Evolutionary conservation across 169 alveolate genomes (phyloP).

Genomic region (Miamiensis avidus): DNA sequence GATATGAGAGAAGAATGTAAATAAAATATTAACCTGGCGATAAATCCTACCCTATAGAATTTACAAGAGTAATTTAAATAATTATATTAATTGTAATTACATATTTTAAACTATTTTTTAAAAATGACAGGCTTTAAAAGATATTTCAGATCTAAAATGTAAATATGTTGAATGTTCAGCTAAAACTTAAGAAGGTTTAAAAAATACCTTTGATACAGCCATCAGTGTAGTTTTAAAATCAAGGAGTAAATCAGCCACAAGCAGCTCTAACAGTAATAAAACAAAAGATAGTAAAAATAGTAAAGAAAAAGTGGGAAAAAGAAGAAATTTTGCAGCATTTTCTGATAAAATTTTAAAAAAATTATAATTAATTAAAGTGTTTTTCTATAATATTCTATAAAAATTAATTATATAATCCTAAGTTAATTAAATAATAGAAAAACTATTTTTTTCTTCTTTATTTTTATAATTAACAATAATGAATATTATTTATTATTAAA

Average conservation of each 20-base stretch:
- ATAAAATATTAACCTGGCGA: constrained; percentile 18
- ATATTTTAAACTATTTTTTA: no score
- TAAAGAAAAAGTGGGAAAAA: neutral
- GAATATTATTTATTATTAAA: no score
- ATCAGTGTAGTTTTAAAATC: constrained; percentile 18
- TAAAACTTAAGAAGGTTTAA: constrained; percentile 31
- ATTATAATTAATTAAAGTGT: no score
- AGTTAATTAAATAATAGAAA: no score
- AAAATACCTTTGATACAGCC: constrained; percentile 48
- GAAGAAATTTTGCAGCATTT: neutral
- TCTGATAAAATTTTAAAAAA: neutral
- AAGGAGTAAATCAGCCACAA: neutral
- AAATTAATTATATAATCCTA: no score
- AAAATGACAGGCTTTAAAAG: constrained; percentile 6
- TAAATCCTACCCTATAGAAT: constrained; percentile 1
- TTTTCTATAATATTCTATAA: no score
- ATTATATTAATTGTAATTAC: no score
- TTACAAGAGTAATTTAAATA: neutral
- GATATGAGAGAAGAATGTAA: constrained; percentile 49
- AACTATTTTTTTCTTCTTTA: no score
- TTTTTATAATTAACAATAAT: no score
- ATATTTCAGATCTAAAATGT: constrained; percentile 30
- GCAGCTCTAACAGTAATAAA: neutral
- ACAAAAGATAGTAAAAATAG: neutral
- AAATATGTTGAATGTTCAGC: constrained; percentile 55